Percentiles rank a stretch among this genome's conserved stretches.
These are phyloP conservation scores for Pseudocercospora musae DNA, from an alignment of 2,329 filamentous ascomycete species.

Conservation along the genomic window DNA sequence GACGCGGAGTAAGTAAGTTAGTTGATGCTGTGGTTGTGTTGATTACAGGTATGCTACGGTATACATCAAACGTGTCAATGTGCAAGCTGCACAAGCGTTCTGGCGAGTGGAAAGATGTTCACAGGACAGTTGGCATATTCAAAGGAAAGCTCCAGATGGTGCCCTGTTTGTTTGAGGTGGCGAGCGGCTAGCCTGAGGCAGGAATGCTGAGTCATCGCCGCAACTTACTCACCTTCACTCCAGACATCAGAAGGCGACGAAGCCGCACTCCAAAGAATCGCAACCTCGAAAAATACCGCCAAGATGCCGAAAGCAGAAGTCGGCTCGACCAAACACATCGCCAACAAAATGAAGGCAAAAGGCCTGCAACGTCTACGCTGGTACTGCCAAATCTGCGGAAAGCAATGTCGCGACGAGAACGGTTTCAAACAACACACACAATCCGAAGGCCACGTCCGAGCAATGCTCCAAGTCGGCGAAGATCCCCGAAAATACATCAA, in stretches of 20 bases:
- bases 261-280: neutral
- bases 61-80: neutral
- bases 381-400: constrained; percentile 81
- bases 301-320: constrained; percentile 90
- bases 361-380: constrained; percentile 77
- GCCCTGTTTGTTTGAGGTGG: neutral
- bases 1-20: neutral
- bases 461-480: constrained; percentile 83
- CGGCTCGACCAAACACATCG: constrained; percentile 84
- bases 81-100: neutral
- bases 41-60: neutral
- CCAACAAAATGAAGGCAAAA: constrained; percentile 85
- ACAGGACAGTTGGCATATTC: neutral
- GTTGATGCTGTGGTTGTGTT: neutral
- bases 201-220: neutral
- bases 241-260: too few relatives aligned
- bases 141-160: neutral
- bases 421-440: constrained; percentile 80
- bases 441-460: constrained; percentile 81
- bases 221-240: too few relatives aligned
- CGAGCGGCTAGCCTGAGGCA: neutral
- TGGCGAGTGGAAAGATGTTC: neutral
- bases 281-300: constrained; percentile 15
- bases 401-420: constrained; percentile 79
- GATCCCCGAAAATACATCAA: constrained; percentile 81